Evolutionary conservation across 2,329 filamentous ascomycete species (phyloP), one percentile per base, ranked within the genome.

Genomic region (Lizonia empirigonia): DNA sequence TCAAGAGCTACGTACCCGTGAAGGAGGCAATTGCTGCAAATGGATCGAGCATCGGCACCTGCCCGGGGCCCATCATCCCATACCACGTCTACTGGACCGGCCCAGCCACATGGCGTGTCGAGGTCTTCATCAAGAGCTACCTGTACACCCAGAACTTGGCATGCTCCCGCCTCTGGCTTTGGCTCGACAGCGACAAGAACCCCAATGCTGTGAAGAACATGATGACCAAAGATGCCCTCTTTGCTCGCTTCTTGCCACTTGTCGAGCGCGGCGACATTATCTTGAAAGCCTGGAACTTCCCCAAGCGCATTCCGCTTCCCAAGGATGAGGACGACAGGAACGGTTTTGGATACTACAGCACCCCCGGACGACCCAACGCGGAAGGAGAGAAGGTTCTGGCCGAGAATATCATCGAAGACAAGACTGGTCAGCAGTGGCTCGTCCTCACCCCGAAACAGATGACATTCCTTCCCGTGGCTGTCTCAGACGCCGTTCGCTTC

Each of bases 71-170:
- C n/a, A 80, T 82, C 55, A 75, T 82, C 23, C 80, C 80, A 4
- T 82, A 80, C 42, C 81, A 83, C 58, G 76, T 78, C 22, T 83
- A 82, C 74, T 83, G 81, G 81, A 81, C 80, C 7, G 81, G 81
- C 3, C 77, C 80, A 7, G 80, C 80, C 3, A 82, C 80, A 3
- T 83, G 81, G 81, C 73, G 81, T 34, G 78, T 83, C 33, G 81
- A 83, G 58, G 71, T 80, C 23, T 83, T 83, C 58, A 70, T 83
- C 70, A 83, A 83, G 70, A 78, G 77, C 46, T 81, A 83, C 60
- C 75, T 83, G 1, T 79, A 83, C 62, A 82, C 80, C 1, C 81
- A 83, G 54, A 82, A 83, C 52, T 66, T 83, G 20, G 77, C 81
- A 8, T 83, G 81, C 61, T 80, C 77, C 24, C 74, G 79, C 24